These are phyloP conservation scores for Nosema muscidifuracis DNA, from an alignment of 371 early-diverging fungal species.

Conservation along the genomic window DNA sequence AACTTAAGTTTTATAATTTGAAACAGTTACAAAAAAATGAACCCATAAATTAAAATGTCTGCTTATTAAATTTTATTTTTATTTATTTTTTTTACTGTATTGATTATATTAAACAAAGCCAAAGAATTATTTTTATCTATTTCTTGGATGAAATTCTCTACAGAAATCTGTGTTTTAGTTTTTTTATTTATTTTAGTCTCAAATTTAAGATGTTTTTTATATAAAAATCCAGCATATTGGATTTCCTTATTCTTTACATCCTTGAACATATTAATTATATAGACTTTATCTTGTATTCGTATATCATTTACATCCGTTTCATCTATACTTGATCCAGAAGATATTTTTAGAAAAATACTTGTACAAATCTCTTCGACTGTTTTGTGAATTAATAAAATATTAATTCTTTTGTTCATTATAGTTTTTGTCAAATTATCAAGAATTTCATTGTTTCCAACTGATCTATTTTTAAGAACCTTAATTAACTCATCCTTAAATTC, in stretches of 20 bases:
- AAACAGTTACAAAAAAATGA: not conserved
- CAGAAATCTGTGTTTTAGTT: not conserved
- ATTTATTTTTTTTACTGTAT: constrained; percentile 41
- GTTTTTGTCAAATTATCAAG: not conserved
- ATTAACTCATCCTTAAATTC: too few relatives aligned
- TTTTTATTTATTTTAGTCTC: not conserved
- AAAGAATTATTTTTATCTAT: constrained; percentile 35
- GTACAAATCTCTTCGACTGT: not conserved
- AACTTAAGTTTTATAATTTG: not conserved
- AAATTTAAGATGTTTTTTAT: not conserved
- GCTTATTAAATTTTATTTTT: not conserved
- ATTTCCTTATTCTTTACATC: constrained; percentile 14
- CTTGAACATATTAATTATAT: not conserved
- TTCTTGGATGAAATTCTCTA: constrained; percentile 24
- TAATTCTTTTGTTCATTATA: not conserved
- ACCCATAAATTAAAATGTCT: not conserved
- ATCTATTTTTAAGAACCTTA: too few relatives aligned
- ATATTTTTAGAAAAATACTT: not conserved
- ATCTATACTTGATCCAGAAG: not conserved
- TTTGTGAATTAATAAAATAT: not conserved
- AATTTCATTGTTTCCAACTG: not conserved
- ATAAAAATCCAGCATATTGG: not conserved
- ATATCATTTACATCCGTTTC: not conserved
- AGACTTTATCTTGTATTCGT: too few relatives aligned
- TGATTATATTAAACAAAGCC: constrained; percentile 35